Base-by-base conservation (phyloP, 305 asterid genomes). In the Plantago coronopus region DNA sequence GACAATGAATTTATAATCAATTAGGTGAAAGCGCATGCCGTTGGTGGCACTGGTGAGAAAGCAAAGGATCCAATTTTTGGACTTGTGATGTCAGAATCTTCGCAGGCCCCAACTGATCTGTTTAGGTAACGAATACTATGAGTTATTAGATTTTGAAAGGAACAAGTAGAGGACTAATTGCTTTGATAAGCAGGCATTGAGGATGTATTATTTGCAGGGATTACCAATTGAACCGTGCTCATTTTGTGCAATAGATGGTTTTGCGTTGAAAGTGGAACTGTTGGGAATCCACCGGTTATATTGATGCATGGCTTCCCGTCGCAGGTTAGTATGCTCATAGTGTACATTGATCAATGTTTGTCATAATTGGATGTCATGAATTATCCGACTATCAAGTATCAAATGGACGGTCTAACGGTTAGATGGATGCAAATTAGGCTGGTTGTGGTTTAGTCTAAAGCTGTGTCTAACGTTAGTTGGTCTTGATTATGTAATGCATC, bases 231-330 rank as follows among this genome's bases (percentile, higher is more conserved):
- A 83, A 83, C 77, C 88, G 61, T 87, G 76, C 84, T 79, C 88
- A 72, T 86, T 88, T 86, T 84, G 88, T 81, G 80, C 91, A 79
- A 75, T 86, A 89, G 96, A 86, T 91, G 96, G 96, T 91, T 91
- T 74, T 84, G 86, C 74, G 83, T 91, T 44, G 91, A 91, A 68
- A 82, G 76, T 38, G 96, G 97, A 72, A 87, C 74, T 67, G 61
- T 84, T 22, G 75, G 64, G 43, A 79, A 79, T 64, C 87, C 87
- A 62, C 80, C 94, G 12, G 66, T 91, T 63, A 46, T 91, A 62
- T 72, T 89, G 59, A 72, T 91, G 72, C 97, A 91, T 49, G 97
- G 98, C 1, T 81, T 84, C 64, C 97, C 97, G 22, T 91, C 96
- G 7, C 96, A 91, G 94, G 97, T 85, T 55, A 70, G 80, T 67